Evolutionary conservation across 768 basidiomycete species (phyloP).

Genomic region (Mycena floridula): DNA sequence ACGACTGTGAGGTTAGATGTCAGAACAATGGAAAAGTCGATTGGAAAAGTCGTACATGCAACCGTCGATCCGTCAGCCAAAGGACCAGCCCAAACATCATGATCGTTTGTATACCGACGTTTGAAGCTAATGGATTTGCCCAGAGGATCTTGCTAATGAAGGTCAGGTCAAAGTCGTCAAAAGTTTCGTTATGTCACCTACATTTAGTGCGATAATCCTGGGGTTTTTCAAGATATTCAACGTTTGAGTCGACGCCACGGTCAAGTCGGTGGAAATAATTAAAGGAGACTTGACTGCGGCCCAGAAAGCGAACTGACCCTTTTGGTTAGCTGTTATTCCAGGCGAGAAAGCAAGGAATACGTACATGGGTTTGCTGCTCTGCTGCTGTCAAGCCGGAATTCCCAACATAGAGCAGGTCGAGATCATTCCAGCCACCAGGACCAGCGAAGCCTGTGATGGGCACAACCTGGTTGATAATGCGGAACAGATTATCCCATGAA

Average conservation of each 20-base stretch:
- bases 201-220: slow-evolving; percentile 38
- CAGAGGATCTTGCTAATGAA: slow-evolving; percentile 36
- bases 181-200: slow-evolving; percentile 14
- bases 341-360: not conserved
- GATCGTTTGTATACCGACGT: slow-evolving; percentile 42
- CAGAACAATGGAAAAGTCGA: not conserved
- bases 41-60: slow-evolving; percentile 25
- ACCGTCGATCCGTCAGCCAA: slow-evolving; percentile 41
- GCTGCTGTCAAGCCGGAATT: slow-evolving; percentile 34
- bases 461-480: slow-evolving; percentile 47
- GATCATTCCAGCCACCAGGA: slow-evolving; percentile 42
- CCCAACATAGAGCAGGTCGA: slow-evolving; percentile 50
- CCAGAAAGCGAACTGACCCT: slow-evolving; percentile 49
- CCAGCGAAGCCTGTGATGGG: slow-evolving; percentile 44
- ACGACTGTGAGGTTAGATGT: slow-evolving; percentile 26
- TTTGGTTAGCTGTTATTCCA: slow-evolving; percentile 16
- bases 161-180: not conserved
- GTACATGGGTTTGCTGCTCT: slow-evolving; percentile 21
- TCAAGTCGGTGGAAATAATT: slow-evolving; percentile 38
- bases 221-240: slow-evolving; percentile 34
- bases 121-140: slow-evolving; percentile 39
- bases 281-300: slow-evolving; percentile 46
- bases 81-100: slow-evolving; percentile 45
- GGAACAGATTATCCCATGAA: slow-evolving; percentile 40
- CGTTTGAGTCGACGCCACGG: slow-evolving; percentile 23